Conservation (phyloP, 225 moss, liverwort and hornwort species). For the Sphagnum tenellum region DNA sequence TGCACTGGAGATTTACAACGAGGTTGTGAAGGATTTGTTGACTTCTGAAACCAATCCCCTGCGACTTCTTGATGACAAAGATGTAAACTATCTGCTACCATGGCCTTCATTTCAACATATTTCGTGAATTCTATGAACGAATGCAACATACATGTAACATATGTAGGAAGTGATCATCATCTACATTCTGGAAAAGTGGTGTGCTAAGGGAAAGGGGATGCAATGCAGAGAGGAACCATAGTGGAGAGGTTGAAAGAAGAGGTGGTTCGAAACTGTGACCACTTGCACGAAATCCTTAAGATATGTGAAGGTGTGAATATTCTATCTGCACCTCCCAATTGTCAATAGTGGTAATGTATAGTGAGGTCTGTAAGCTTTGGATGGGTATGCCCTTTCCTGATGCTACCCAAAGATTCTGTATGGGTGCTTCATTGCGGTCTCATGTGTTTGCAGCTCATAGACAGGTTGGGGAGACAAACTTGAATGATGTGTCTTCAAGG, state of each 20-base stretch:
- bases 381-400: no score
- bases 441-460: slow-evolving; percentile 54
- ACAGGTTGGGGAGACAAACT: slow-evolving; percentile 93
- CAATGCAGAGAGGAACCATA: slow-evolving; percentile 70
- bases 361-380: no score
- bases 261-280: slow-evolving; percentile 66
- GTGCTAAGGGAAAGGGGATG: not conserved
- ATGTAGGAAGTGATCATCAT: no score
- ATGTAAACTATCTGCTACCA: slow-evolving; percentile 20
- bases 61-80: slow-evolving; percentile 84
- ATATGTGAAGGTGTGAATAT: slow-evolving; percentile 77
- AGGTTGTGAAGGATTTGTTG: slow-evolving; percentile 95
- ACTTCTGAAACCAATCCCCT: slow-evolving; percentile 69
- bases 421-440: no score
- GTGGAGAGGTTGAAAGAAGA: slow-evolving; percentile 88
- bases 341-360: no score
- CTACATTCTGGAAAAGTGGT: no score
- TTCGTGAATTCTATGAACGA: no score
- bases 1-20: slow-evolving; percentile 94
- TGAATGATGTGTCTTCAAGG: slow-evolving; percentile 86
- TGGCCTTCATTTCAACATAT: no score
- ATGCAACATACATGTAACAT: no score
- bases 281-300: slow-evolving; percentile 70
- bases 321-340: not conserved
- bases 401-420: no score